These are phyloP conservation scores for Pelargonium australe DNA, from an alignment of 441 rosid species.

Conservation along the genomic window DNA sequence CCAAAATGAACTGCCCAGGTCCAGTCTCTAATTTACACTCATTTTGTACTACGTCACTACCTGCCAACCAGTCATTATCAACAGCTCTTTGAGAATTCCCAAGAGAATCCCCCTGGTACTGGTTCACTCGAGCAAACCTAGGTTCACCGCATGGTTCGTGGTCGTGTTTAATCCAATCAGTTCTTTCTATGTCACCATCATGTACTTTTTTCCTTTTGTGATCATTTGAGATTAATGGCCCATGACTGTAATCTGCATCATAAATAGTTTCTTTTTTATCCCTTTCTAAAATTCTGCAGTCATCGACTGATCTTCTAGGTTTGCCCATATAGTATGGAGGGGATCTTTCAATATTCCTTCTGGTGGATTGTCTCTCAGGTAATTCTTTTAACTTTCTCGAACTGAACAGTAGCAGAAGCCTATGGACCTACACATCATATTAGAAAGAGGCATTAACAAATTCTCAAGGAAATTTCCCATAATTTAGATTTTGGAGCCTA, in stretches of 20 bases:
- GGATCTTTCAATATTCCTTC: constrained; percentile 12
- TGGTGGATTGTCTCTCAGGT: constrained; percentile 14
- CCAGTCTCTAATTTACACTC: constrained; percentile 19
- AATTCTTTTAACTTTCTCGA: constrained; percentile 27
- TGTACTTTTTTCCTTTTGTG: neutral
- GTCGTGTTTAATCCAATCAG: neutral
- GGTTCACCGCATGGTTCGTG: neutral
- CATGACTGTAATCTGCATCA: constrained; percentile 19
- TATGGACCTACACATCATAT: constrained; percentile 32
- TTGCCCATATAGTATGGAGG: constrained; percentile 9
- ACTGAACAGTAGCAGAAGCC: constrained; percentile 43
- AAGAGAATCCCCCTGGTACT: constrained; percentile 18
- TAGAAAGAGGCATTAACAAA: neutral
- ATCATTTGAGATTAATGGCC: constrained; percentile 16
- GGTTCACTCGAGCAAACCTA: neutral
- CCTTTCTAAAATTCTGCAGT: constrained; percentile 10
- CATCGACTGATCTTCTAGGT: constrained; percentile 21
- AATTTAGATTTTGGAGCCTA: neutral
- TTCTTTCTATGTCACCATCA: neutral
- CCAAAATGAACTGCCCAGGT: constrained; percentile 10
- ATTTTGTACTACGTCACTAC: constrained; percentile 17
- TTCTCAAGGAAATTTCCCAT: neutral
- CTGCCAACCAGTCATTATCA: constrained; percentile 20
- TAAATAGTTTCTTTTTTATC: constrained; percentile 12
- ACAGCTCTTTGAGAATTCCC: constrained; percentile 15